Conservation (phyloP, 2,329 filamentous ascomycete species). For the Thermomyces lanuginosus region DNA sequence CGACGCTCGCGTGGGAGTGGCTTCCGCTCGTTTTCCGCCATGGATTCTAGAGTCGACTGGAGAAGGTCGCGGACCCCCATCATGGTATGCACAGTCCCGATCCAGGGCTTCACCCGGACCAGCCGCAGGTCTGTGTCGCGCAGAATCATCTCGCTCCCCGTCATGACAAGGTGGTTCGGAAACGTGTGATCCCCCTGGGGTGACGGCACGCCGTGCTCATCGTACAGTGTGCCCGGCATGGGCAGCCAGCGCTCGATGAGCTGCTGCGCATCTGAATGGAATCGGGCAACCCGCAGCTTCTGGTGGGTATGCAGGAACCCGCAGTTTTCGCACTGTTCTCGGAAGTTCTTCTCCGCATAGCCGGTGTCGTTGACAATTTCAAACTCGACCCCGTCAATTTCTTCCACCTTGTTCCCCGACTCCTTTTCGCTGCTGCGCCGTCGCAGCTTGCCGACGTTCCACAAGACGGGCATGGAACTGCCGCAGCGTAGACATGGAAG, state of each 20-base stretch:
- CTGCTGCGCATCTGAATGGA: conserved; percentile 38
- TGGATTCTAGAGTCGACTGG: no score
- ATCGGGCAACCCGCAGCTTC: conserved; percentile 44
- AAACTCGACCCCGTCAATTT: conserved; percentile 12
- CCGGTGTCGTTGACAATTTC: conserved; percentile 13
- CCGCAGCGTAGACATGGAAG: conserved; percentile 43
- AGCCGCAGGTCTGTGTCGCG: conserved; percentile 19
- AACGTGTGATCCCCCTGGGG: conserved; percentile 36
- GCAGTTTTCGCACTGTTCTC: conserved; percentile 37
- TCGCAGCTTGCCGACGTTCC: conserved; percentile 37
- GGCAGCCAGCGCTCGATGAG: conserved; percentile 35
- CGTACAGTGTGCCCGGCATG: conserved; percentile 53
- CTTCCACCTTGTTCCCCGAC: no score
- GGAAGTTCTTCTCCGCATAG: conserved; percentile 32
- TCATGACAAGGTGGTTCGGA: conserved; percentile 42
- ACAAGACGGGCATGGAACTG: conserved; percentile 32
- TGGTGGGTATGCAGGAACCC: conserved; percentile 37
- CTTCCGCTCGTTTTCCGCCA: no score
- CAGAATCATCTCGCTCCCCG: conserved; percentile 29
- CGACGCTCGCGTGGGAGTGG: no score
- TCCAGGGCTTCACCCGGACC: no score
- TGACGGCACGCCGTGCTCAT: conserved; percentile 36
- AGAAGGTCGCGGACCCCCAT: no score
- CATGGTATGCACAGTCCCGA: no score
- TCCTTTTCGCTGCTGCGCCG: no score